phyloP scores from a whole-genome alignment of 768 basidiomycete genomes.

The Mycena indigotica region DNA sequence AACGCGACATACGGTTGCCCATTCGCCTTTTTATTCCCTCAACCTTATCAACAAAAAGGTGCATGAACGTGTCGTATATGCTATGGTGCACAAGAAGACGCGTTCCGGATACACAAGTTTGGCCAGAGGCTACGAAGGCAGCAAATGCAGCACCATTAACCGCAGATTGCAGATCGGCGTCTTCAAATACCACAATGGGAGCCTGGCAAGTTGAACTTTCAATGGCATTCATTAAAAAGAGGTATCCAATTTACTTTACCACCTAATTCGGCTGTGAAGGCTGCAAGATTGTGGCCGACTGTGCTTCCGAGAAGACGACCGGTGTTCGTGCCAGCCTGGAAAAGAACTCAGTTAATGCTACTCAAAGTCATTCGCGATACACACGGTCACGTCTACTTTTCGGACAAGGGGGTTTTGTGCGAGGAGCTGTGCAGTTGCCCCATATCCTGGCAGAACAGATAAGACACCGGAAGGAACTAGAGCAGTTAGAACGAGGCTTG shows the following conservation, averaged over 20 bases:
- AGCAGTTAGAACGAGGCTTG: not conserved
- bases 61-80: constrained; percentile 72
- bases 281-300: constrained; percentile 72
- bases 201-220: constrained; percentile 46
- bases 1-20: constrained; percentile 65
- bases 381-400: constrained; percentile 85
- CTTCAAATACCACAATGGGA: constrained; percentile 77
- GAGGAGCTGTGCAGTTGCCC: constrained; percentile 65
- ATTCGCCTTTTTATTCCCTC: constrained; percentile 65
- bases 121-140: constrained; percentile 83
- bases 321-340: constrained; percentile 74
- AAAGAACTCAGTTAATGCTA: not conserved
- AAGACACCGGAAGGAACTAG: constrained; percentile 79
- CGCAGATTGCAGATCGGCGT: constrained; percentile 72
- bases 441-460: constrained; percentile 73
- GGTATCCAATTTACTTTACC: constrained; percentile 64
- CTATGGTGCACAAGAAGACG: constrained; percentile 73
- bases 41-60: constrained; percentile 61
- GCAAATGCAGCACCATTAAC: constrained; percentile 86
- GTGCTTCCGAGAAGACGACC: constrained; percentile 74
- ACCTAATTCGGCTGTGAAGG: constrained; percentile 83
- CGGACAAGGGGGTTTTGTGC: constrained; percentile 66
- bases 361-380: constrained; percentile 17
- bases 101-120: constrained; percentile 91
- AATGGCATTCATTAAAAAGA: not conserved